phyloP scores from a whole-genome alignment of 768 basidiomycete species.

The Arthromyces matolae region DNA sequence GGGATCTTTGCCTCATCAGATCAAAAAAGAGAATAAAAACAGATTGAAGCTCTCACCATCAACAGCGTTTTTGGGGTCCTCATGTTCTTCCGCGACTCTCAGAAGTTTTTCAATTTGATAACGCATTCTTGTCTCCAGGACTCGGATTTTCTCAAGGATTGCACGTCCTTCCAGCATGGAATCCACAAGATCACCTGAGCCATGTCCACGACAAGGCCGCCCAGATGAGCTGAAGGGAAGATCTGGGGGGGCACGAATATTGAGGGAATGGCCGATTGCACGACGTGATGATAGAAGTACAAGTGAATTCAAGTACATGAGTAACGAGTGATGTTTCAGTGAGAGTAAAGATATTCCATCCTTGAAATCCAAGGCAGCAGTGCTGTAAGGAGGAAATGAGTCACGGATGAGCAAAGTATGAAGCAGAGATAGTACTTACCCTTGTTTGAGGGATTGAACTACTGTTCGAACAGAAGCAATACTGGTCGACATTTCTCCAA shows the following conservation, averaged over 20 bases:
- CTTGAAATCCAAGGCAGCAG: constrained; percentile 43
- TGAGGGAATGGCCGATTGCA: constrained; percentile 60
- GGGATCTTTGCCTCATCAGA: constrained; percentile 55
- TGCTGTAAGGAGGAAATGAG: constrained; percentile 16
- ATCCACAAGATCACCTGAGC: constrained; percentile 74
- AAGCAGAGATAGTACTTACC: constrained; percentile 43
- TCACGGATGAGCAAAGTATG: background rate
- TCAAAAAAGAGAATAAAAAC: background rate
- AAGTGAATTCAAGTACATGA: constrained; percentile 85
- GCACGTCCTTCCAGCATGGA: constrained; percentile 76
- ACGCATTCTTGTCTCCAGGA: constrained; percentile 80
- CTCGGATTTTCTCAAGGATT: constrained; percentile 84
- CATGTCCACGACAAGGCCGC: constrained; percentile 51
- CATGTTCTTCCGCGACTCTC: constrained; percentile 63
- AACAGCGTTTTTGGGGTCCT: constrained; percentile 35
- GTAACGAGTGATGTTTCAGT: constrained; percentile 77
- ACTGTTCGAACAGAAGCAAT: constrained; percentile 57
- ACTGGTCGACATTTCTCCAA: constrained; percentile 60
- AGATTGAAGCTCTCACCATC: constrained; percentile 49
- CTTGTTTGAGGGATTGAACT: constrained; percentile 42
- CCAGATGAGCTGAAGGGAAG: constrained; percentile 50
- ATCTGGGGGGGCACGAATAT: constrained; percentile 43
- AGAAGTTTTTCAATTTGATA: constrained; percentile 97
- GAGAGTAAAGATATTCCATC: constrained; percentile 91
- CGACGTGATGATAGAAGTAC: constrained; percentile 71